Base-by-base conservation (phyloP, 768 basidiomycete genomes). In the Boletus subparvulus region DNA sequence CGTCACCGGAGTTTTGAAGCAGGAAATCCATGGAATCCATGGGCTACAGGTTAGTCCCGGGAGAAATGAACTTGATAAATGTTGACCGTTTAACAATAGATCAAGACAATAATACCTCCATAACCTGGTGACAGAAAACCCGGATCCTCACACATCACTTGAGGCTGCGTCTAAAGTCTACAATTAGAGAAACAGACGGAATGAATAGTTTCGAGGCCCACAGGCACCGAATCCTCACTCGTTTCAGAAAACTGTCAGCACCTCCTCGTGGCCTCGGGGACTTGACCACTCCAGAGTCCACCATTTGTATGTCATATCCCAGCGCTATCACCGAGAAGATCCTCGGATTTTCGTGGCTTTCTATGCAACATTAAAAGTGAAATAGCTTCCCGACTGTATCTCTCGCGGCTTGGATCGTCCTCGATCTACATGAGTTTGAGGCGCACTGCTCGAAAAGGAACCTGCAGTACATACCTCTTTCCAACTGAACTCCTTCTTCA, bases 11-110 rank as follows among this genome's bases (percentile, higher is more conserved):
- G 79, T 82, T 11, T 74, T 99, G 60, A 94, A 95, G 74, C 77
- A 87, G 64, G 97, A 98, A 69, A 93, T 99, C 47, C 82, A 84
- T 65, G 86, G 81, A 13, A 95, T 98, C 50, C 97, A 99, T 69
- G 97, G 97, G 5, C 74, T 99, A 28, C 95, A 98, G 80, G 96
- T 93, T 58, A 54, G 84, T 69, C 19, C 17, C 32, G 19, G n/a
- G 30, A 35, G 14, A 51, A 39, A 40, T 26, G 26, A 19, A 12
- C 51, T 12, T 4, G n/a, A 39, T 42, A 24, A 39, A 45, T 19
- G 51, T 33, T 65, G 47, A 67, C 30, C 35, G 14, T 54, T 21
- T 54, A 33, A 39, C 45, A 60, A 35, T 52, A 80, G 80, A 73
- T 80, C 60, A 78, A 80, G 61, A 79, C 78, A 19, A 72, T 70